Evolutionary conservation across 2,329 filamentous ascomycete species (phyloP), one percentile per base, ranked within the genome.

Genomic region (Ceratocystis destructans): DNA sequence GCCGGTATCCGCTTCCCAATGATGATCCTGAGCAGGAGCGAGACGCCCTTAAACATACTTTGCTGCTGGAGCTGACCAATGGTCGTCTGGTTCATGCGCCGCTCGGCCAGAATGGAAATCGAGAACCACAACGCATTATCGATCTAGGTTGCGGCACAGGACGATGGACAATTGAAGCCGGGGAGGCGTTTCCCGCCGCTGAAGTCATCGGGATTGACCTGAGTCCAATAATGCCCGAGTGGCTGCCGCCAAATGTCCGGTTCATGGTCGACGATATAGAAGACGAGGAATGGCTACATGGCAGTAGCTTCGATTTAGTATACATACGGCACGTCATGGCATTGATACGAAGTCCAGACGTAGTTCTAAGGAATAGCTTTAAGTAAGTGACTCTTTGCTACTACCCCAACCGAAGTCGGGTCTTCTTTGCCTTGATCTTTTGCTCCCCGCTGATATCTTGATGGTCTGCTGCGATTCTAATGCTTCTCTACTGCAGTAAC

Each of bases 251-350:
- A 10, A 87, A 87, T 71, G 77, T 83, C n/a, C 77, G 77, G 6
- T 86, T 86, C 74, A 76, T 85, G 67, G 78, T 87, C 8, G 84
- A 87, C 70, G 84, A 87, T 71, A 79, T 80, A 63, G 82, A 86
- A 69, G 77, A 81, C 61, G 67, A 67, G n/a, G 77, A 82, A 7
- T 87, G 85, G 85, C 69, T 74, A 3, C 75, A 67, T 28, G 76
- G 31, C 62, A 73, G 76, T 3, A 75, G 79, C 64, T 85, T 82
- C 71, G 83, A 86, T 71, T 78, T 82, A 69, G 79, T 86, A 1
- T 79, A 78, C 76, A 80, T 78, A 70, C 78, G 74, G 70, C 79
- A 71, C 71, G 80, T 75, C 76, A 82, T 77, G 70, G 76, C 69
- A 31, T 77, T 79, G 37, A 77, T 87, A 50, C 74, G 76, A n/a